Percentiles rank a stretch among this genome's conserved stretches.
phyloP scores from a whole-genome alignment of 768 basidiomycete genomes.

The Gloeophyllum trabeum region DNA sequence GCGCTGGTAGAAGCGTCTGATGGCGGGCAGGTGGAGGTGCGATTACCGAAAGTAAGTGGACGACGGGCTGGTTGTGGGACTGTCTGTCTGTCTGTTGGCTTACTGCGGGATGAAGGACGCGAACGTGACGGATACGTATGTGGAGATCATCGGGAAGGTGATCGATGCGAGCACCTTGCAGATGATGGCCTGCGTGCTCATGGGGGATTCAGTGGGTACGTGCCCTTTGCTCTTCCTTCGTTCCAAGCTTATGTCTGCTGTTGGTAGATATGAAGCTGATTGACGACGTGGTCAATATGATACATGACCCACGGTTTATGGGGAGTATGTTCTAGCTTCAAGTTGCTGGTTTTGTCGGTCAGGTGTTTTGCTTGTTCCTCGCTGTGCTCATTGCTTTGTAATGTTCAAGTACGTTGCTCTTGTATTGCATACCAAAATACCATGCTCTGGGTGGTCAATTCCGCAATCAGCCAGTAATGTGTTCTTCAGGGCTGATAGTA shows the following conservation, averaged over 20 bases:
- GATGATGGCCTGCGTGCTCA: conserved; percentile 9
- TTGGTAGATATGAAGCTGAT: conserved; percentile 12
- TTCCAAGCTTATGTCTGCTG: conserved; percentile 10
- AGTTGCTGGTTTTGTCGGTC: too few species aligned
- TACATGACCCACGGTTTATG: background rate
- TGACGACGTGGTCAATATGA: background rate
- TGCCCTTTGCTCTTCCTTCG: background rate
- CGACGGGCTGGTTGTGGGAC: background rate
- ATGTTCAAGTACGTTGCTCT: too few species aligned
- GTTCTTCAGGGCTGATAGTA: too few species aligned
- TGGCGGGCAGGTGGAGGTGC: conserved; percentile 46
- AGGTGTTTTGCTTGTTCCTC: too few species aligned
- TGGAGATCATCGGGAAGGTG: conserved; percentile 13
- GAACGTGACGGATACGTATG: conserved; percentile 1
- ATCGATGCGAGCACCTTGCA: conserved; percentile 10
- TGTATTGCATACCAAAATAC: too few species aligned
- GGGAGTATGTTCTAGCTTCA: background rate
- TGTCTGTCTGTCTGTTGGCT: too few species aligned
- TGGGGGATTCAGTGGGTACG: conserved; percentile 3
- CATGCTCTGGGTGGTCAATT: too few species aligned
- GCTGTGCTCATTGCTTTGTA: too few species aligned
- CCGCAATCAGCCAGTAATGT: too few species aligned
- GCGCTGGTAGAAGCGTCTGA: conserved; percentile 58
- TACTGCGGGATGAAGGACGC: conserved; percentile 2
- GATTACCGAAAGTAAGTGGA: conserved; percentile 24